phyloP scores from a whole-genome alignment of 2,329 filamentous ascomycete genomes.

The Cladophialophora yegresii region DNA sequence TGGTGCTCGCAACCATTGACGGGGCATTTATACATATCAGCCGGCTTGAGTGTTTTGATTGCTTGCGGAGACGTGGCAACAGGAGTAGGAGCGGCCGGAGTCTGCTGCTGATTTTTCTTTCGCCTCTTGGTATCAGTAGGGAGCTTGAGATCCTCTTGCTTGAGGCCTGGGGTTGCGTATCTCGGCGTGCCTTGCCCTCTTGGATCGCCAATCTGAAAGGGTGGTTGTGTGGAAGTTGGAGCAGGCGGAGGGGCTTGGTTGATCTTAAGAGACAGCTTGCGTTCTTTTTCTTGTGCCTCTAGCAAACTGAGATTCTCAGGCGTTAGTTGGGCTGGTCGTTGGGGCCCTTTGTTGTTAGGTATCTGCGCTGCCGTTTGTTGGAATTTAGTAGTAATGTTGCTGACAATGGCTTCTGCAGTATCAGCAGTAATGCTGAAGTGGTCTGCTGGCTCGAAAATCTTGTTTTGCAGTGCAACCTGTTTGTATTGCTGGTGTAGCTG shows the following conservation, averaged over 20 bases:
- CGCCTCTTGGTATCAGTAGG: slow-evolving; percentile 58
- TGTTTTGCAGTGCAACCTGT: slow-evolving; percentile 40
- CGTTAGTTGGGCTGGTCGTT: slow-evolving; percentile 34
- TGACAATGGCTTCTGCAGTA: slow-evolving; percentile 43
- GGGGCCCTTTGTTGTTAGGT: slow-evolving; percentile 51
- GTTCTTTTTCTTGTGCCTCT: slow-evolving; percentile 38
- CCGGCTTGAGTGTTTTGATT: slow-evolving; percentile 47
- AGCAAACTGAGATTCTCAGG: slow-evolving; percentile 33
- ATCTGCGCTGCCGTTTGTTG: slow-evolving; percentile 45
- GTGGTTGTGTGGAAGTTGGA: slow-evolving; percentile 55
- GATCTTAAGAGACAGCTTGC: slow-evolving; percentile 40
- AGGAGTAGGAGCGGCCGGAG: slow-evolving; percentile 35
- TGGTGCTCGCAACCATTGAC: slow-evolving; percentile 56
- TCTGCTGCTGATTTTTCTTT: slow-evolving; percentile 51
- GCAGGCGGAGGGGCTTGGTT: slow-evolving; percentile 52
- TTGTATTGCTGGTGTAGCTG: slow-evolving; percentile 52
- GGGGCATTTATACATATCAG: slow-evolving; percentile 56
- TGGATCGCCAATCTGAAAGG: slow-evolving; percentile 56
- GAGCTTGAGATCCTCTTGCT: slow-evolving; percentile 59
- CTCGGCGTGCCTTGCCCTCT: slow-evolving; percentile 40
- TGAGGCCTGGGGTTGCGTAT: slow-evolving; percentile 55
- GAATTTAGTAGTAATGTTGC: slow-evolving; percentile 48
- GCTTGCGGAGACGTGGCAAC: slow-evolving; percentile 40
- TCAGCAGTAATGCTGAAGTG: slow-evolving; percentile 49
- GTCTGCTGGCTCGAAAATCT: slow-evolving; percentile 45